Conservation (phyloP, 495 filamentous ascomycete species). For the Cercophora samala region DNA sequence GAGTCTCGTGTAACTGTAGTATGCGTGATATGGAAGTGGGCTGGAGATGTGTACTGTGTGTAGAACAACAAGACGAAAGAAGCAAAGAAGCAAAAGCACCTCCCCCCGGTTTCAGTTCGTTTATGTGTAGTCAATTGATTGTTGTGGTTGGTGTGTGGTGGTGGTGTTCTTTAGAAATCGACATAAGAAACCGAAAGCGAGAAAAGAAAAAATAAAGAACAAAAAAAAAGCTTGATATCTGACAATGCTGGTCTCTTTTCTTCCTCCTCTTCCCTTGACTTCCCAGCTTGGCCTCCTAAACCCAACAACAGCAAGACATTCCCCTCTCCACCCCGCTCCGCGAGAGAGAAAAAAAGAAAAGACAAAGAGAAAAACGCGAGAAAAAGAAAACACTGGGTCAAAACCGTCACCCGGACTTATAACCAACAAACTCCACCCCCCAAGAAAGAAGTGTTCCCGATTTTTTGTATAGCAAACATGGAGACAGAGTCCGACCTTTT, state of each 20-base stretch:
- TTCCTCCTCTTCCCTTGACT: conserved; percentile 1
- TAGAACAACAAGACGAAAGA: not conserved
- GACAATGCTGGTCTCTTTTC: conserved; percentile 5
- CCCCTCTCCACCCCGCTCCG: conserved; percentile 5
- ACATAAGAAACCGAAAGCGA: conserved; percentile 29
- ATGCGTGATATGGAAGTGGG: not conserved
- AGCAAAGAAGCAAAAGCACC: not conserved
- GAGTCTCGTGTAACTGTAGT: not conserved
- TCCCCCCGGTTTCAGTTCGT: not conserved
- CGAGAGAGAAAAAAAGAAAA: conserved; percentile 9
- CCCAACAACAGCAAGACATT: not conserved
- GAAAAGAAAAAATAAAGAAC: conserved; percentile 10
- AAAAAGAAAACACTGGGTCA: conserved; percentile 9
- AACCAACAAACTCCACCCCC: conserved; percentile 23
- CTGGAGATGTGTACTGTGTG: not conserved
- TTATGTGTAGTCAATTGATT: not conserved
- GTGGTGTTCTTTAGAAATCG: not conserved
- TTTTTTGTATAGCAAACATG: conserved; percentile 23
- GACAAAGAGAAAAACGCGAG: not conserved
- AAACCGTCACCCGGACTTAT: conserved; percentile 22
- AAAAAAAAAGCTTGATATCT: not conserved
- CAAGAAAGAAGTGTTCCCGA: conserved; percentile 15
- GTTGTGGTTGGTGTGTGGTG: not conserved
- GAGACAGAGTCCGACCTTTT: conserved; percentile 11
- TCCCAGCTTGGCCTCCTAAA: not conserved